Evolutionary conservation across 2,329 filamentous ascomycete species (phyloP).

Genomic region (Aureobasidium subglaciale): DNA sequence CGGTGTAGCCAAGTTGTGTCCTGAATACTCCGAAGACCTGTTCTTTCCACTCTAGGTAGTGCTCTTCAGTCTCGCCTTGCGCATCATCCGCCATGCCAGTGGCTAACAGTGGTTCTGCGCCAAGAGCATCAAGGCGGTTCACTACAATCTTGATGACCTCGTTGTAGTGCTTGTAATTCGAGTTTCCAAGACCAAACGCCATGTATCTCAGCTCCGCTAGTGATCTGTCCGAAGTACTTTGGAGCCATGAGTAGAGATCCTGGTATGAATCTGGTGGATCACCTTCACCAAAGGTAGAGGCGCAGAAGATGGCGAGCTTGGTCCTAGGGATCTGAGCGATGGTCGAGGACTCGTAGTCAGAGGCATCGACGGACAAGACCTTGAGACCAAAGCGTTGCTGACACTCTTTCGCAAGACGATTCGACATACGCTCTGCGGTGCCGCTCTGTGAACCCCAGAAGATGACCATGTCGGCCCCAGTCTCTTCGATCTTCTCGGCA

Average conservation of each 20-base stretch:
- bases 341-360: conserved; percentile 37
- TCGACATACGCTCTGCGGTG: conserved; percentile 39
- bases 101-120: conserved; percentile 28
- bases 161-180: conserved; percentile 74
- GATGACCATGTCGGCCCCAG: conserved; percentile 30
- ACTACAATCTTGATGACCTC: conserved; percentile 33
- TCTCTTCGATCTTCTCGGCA: not conserved
- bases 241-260: conserved; percentile 30
- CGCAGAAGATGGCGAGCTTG: conserved; percentile 23
- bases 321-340: conserved; percentile 16
- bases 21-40: conserved; percentile 28
- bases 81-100: conserved; percentile 36
- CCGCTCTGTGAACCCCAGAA: conserved; percentile 47
- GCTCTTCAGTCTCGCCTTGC: conserved; percentile 37
- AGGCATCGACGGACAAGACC: conserved; percentile 38
- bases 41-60: conserved; percentile 39
- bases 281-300: conserved; percentile 27
- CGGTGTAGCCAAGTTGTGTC: conserved; percentile 26
- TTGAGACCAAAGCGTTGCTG: conserved; percentile 35
- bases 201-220: conserved; percentile 30
- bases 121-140: conserved; percentile 27
- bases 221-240: not conserved
- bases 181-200: conserved; percentile 92
- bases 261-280: conserved; percentile 43
- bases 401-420: conserved; percentile 35